Base-by-base conservation (phyloP, 257 asterid species). In the Phtheirospermum japonicum region DNA sequence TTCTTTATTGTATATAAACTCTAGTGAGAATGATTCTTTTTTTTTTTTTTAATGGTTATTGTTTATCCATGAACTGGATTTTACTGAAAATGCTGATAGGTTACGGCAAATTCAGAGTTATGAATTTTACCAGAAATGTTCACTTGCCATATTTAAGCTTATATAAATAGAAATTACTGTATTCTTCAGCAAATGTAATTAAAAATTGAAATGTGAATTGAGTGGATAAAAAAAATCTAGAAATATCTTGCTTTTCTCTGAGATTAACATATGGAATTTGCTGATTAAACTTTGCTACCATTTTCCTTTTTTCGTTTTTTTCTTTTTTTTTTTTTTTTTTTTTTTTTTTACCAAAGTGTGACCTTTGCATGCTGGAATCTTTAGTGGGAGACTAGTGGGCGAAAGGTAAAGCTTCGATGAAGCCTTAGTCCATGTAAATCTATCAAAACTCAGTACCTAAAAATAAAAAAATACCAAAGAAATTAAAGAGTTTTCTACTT, bases 361-460 rank as follows among this genome's bases (percentile, higher is more conserved):
- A 68, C 97, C 97, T 87, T 80, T 93, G 97, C 99, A 93, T 57
- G 99, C 92, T 37, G 99, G 97, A 33, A 93, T 87, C 74, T 89
- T 93, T 26, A 87, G 80, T 0, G 96, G 97, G 69, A 89, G 82
- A 76, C 83, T 87, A 58, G 91, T 82, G 2, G 99, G 97, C 34
- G 99, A 93, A 71, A 80, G 96, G 78, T 80, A 87, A 58, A 80
- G 94, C 78, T 87, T 93, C 69, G 97, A 87, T 42, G 97, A 83
- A 67, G 93, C 88, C 32, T 74, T 75, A 54, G 88, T 77, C 99
- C 97, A 89, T 61, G 94, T 81, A 81, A 77, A 84, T 67, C 85
- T 77, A 68, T 93, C 99, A 58, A 89, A 85, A 75, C 83, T 76
- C 57, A 93, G 82, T 46, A 89, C 99, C 97, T 93, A 79, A 61